Conservation (phyloP, 176 grass and related monocot genomes). For the Oryza punctata region DNA sequence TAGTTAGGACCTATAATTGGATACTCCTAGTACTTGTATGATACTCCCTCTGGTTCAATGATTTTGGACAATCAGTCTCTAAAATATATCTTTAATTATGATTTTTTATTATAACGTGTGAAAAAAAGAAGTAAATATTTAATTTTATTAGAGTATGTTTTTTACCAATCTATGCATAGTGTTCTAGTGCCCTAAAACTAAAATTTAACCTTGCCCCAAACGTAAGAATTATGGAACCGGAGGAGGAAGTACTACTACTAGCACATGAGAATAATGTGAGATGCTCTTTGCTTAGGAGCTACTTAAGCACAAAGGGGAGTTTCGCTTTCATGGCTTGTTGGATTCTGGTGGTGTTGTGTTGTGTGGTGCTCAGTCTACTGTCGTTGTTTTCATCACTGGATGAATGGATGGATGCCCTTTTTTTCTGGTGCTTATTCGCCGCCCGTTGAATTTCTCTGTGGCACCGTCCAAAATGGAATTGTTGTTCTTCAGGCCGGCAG, state of each 20-base stretch:
- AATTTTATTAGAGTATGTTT: too few species aligned
- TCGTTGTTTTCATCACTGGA: background rate
- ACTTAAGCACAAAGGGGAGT: background rate
- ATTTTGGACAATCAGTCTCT: too few species aligned
- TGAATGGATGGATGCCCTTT: background rate
- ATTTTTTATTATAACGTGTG: too few species aligned
- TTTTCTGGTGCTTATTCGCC: background rate
- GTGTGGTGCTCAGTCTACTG: background rate
- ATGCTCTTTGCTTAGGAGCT: slow-evolving; percentile 1
- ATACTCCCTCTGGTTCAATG: background rate
- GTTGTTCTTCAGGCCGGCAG: background rate
- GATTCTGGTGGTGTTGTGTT: background rate
- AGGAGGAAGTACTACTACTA: too few species aligned
- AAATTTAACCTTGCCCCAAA: too few species aligned
- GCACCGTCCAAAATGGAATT: background rate
- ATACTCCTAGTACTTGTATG: background rate
- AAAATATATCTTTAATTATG: too few species aligned
- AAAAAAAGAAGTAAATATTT: too few species aligned
- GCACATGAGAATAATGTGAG: background rate
- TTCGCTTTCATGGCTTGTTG: background rate
- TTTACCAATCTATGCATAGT: too few species aligned
- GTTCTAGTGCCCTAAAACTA: too few species aligned
- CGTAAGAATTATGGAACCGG: too few species aligned
- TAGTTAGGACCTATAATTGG: background rate
- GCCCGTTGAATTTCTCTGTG: background rate